Percentiles rank a stretch among this genome's conserved stretches.
These are phyloP conservation scores for Suillus cothurnatus DNA, from an alignment of 768 basidiomycete genomes.

Conservation along the genomic window DNA sequence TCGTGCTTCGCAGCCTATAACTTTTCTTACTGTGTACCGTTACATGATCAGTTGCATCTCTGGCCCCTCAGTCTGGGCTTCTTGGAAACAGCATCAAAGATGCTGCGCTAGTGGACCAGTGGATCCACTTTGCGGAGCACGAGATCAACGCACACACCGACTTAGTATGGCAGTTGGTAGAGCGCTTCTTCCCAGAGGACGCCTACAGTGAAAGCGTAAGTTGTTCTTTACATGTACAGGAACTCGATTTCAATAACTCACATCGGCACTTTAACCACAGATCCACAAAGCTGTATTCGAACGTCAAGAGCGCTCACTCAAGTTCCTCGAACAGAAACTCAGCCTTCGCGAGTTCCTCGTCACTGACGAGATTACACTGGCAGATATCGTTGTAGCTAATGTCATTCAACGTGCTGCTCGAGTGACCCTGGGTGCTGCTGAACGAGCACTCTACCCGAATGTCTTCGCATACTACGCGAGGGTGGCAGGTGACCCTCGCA, in stretches of 20 bases:
- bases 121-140: constrained; percentile 32
- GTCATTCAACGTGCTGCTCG: constrained; percentile 25
- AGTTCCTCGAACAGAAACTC: constrained; percentile 28
- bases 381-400: constrained; percentile 27
- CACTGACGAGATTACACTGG: constrained; percentile 28
- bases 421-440: constrained; percentile 28
- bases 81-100: constrained; percentile 26
- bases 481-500: constrained; percentile 20
- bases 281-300: constrained; percentile 17
- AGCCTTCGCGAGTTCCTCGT: constrained; percentile 26
- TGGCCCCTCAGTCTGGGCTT: constrained; percentile 28
- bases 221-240: background rate
- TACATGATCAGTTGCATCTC: constrained; percentile 19
- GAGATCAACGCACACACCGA: constrained; percentile 28
- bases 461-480: constrained; percentile 29
- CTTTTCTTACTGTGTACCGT: background rate
- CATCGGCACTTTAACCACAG: constrained; percentile 11
- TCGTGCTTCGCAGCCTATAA: background rate
- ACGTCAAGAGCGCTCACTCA: constrained; percentile 28
- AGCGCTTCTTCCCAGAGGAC: constrained; percentile 16
- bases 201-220: constrained; percentile 28
- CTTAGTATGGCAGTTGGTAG: constrained; percentile 18
- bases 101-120: constrained; percentile 32
- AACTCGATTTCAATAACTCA: background rate
- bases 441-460: constrained; percentile 28